phyloP scores from a whole-genome alignment of 176 grass and related monocot genomes.

The Thalia dealbata region DNA sequence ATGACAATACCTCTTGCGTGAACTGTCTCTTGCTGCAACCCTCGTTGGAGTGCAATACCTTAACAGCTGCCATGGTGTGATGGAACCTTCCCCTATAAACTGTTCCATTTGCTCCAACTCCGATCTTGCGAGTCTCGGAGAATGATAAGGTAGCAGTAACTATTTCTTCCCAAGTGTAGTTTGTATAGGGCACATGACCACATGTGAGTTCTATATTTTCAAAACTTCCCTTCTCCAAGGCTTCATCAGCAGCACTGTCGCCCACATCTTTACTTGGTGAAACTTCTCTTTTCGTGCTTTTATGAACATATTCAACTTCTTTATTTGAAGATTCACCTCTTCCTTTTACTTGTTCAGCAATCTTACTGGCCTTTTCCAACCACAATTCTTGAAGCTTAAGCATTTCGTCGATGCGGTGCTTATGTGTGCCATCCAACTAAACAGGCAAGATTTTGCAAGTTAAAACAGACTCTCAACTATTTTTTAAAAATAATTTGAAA shows the following conservation, averaged over 20 bases:
- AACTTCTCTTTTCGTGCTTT: conserved; percentile 18
- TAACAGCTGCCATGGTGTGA: conserved; percentile 58
- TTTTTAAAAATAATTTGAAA: background rate
- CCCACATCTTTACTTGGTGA: conserved; percentile 16
- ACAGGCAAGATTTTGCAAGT: conserved; percentile 11
- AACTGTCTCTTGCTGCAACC: conserved; percentile 46
- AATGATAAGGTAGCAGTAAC: conserved; percentile 63
- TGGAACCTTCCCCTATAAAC: conserved; percentile 81
- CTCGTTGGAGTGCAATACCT: conserved; percentile 57
- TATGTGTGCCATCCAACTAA: conserved; percentile 28
- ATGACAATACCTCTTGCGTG: conserved; percentile 60
- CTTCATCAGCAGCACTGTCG: conserved; percentile 24
- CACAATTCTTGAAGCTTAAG: conserved; percentile 31
- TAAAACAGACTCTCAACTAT: background rate
- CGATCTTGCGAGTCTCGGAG: conserved; percentile 48
- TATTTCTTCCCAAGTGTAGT: conserved; percentile 79
- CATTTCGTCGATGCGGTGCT: conserved; percentile 42
- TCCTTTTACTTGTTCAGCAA: conserved; percentile 30
- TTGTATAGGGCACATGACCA: conserved; percentile 19
- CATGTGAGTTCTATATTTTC: background rate
- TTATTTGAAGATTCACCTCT: background rate
- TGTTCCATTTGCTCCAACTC: conserved; percentile 52
- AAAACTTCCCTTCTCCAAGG: conserved; percentile 22
- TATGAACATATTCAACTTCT: background rate
- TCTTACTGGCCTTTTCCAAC: conserved; percentile 22